Evolutionary conservation across 169 alveolate genomes (phyloP).

Genomic region (Plasmodium coatneyi): DNA sequence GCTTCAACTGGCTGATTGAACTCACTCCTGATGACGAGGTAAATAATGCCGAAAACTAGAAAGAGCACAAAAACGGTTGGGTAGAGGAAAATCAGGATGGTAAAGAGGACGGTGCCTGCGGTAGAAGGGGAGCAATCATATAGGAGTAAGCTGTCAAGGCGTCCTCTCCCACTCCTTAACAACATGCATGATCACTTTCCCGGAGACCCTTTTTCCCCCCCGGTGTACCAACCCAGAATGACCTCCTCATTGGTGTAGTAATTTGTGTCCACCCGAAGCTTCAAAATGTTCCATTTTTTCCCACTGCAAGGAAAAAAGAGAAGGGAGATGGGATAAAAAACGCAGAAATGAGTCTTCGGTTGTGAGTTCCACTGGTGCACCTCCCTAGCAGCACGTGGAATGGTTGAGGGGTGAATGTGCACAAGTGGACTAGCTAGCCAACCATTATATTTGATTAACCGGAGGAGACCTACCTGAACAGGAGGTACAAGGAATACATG

Average conservation of each 20-base stretch:
- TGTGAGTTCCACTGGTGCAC: background rate
- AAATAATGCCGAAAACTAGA: slow-evolving; percentile 30
- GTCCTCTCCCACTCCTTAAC: background rate
- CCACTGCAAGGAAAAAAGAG: slow-evolving; percentile 17
- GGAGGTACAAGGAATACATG: slow-evolving; percentile 42
- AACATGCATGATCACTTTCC: background rate
- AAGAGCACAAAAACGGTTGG: slow-evolving; percentile 48
- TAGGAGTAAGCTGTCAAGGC: background rate
- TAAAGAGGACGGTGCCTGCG: slow-evolving; percentile 46
- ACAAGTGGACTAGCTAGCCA: background rate
- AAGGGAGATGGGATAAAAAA: background rate
- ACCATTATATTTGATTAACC: background rate
- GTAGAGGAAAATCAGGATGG: slow-evolving; percentile 44
- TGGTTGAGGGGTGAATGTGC: background rate
- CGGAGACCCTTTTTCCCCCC: background rate
- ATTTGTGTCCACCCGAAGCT: slow-evolving; percentile 60
- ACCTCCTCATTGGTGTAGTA: slow-evolving; percentile 65
- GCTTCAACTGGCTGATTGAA: background rate
- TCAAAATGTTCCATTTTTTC: slow-evolving; percentile 66
- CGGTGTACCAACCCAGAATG: slow-evolving; percentile 22
- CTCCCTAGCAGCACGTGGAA: background rate
- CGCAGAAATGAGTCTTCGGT: background rate
- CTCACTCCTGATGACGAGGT: slow-evolving; percentile 27
- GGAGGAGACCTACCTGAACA: slow-evolving; percentile 40
- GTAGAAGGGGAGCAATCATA: background rate